A percentile compares a stretch with the other conserved stretches of the same genome.
Conservation (phyloP, 2,329 filamentous ascomycete genomes). For the Penicillium sp. region DNA sequence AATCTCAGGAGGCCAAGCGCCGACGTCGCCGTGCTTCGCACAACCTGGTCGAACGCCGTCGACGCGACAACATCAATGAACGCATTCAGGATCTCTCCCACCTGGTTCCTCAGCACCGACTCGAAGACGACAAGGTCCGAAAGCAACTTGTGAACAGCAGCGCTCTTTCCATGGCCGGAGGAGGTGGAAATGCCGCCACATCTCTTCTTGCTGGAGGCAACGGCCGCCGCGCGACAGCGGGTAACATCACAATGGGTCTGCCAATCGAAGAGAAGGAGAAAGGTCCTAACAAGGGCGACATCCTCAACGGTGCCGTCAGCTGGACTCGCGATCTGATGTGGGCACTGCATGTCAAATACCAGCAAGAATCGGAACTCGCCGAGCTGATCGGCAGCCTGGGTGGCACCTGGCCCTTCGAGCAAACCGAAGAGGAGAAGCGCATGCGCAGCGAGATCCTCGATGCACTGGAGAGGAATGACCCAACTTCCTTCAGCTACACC, state of each 20-base stretch:
- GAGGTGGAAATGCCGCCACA: conserved; percentile 60
- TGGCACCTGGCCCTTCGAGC: conserved; percentile 72
- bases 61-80: conserved; percentile 98
- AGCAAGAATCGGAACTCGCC: conserved; percentile 82
- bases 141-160: conserved; percentile 93
- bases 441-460: conserved; percentile 94
- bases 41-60: conserved; percentile 90
- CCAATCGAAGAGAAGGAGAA: conserved; percentile 98
- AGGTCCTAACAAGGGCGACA: conserved; percentile 97
- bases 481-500: conserved; percentile 75
- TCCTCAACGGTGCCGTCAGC: conserved; percentile 92
- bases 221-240: conserved; percentile 72
- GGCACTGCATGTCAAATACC: conserved; percentile 84
- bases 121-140: conserved; percentile 95
- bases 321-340: conserved; percentile 99
- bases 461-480: conserved; percentile 76
- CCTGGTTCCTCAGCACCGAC: conserved; percentile 82
- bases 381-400: conserved; percentile 71
- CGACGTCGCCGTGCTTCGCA: conserved; percentile 89
- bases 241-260: conserved; percentile 87
- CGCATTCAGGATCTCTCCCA: conserved; percentile 94
- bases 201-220: conserved; percentile 83
- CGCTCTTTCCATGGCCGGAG: conserved; percentile 76
- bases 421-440: conserved; percentile 86
- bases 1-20: conserved; percentile 90